These are phyloP conservation scores for Fraxinus angustifolia DNA, from an alignment of 305 asterid genomes.

Conservation along the genomic window DNA sequence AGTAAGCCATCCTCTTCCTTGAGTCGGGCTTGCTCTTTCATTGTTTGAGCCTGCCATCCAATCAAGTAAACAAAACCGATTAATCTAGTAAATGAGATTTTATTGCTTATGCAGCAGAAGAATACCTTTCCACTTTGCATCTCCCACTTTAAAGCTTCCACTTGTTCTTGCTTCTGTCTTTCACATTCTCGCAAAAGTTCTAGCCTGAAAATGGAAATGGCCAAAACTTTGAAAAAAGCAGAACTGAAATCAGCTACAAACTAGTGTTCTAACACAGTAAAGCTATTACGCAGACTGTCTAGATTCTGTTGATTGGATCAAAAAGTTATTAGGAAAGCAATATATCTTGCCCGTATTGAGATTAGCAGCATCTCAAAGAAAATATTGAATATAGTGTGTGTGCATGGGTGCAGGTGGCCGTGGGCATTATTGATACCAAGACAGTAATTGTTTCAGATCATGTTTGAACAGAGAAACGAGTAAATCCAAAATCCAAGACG, in stretches of 20 bases:
- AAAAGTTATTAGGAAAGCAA: neutral
- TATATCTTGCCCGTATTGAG: neutral
- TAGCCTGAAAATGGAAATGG: constrained; percentile 41
- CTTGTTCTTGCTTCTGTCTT: constrained; percentile 66
- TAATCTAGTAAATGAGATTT: neutral
- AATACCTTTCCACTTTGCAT: constrained; percentile 95
- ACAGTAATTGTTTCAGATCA: neutral
- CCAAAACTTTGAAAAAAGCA: neutral
- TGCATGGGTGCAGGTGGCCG: neutral
- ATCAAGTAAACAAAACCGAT: constrained; percentile 6
- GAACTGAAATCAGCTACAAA: neutral
- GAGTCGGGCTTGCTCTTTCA: constrained; percentile 97
- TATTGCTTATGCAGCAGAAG: neutral
- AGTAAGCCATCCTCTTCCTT: constrained; percentile 92
- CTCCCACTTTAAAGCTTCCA: constrained; percentile 62
- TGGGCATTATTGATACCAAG: neutral
- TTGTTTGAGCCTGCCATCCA: constrained; percentile 76
- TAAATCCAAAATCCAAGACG: neutral
- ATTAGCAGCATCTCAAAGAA: neutral
- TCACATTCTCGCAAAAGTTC: constrained; percentile 77
- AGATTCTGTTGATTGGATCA: neutral
- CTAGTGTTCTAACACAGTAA: neutral
- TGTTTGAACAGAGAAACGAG: neutral
- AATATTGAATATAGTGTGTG: neutral
- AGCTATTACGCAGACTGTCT: neutral